Conservation (phyloP, 225 moss, liverwort and hornwort genomes). For the Ulota crispa region DNA sequence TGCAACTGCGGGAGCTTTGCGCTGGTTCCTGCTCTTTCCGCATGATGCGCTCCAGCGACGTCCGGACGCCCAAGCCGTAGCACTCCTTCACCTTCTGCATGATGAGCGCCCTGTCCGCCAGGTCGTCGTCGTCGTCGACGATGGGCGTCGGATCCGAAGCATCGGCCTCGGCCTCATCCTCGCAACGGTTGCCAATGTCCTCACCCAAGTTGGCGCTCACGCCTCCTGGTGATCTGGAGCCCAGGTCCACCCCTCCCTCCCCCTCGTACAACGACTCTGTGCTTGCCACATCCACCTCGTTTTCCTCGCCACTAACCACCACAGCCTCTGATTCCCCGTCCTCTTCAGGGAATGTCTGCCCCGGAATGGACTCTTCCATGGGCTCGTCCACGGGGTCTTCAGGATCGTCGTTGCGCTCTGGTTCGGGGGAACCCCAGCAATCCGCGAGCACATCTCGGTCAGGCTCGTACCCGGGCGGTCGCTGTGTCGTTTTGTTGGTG, state of each 20-base stretch:
- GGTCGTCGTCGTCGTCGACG: conserved; percentile 25
- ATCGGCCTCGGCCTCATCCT: conserved; percentile 12
- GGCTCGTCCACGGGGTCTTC: neutral
- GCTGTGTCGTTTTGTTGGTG: conserved; percentile 11
- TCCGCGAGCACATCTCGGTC: conserved; percentile 27
- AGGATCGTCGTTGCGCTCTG: neutral
- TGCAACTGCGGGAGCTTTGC: neutral
- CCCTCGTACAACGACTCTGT: conserved; percentile 40
- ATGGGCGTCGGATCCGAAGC: conserved; percentile 27
- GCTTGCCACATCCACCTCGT: conserved; percentile 31
- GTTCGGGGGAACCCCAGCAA: conserved; percentile 46
- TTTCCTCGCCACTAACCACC: neutral
- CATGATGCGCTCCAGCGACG: conserved; percentile 38
- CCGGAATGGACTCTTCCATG: neutral
- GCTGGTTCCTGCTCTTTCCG: conserved; percentile 13
- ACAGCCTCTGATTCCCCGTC: neutral
- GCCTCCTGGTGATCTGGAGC: conserved; percentile 18
- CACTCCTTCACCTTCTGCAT: conserved; percentile 45
- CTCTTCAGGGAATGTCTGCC: neutral
- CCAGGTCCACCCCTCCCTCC: conserved; percentile 34
- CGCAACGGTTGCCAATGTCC: conserved; percentile 29
- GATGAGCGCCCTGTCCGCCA: conserved; percentile 25
- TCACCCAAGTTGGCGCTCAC: conserved; percentile 14
- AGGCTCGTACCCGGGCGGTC: neutral
- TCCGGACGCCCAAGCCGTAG: conserved; percentile 31